Base-by-base conservation (phyloP, 768 basidiomycete genomes). In the Naematelia aurantialba region DNA sequence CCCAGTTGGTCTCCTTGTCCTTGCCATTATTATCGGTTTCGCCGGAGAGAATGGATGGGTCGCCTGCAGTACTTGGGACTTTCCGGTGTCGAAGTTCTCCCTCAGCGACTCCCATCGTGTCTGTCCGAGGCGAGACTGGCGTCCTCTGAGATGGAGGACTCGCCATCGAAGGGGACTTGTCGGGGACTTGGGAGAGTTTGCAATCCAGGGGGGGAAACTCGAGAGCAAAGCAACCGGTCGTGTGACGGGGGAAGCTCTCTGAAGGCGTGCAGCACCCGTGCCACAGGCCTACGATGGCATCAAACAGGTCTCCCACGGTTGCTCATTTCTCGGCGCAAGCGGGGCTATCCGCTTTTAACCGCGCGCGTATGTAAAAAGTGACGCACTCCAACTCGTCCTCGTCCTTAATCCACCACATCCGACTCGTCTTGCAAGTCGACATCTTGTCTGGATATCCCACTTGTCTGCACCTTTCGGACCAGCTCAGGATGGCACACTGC, bases 1-100 rank as follows among this genome's bases (percentile, higher is more conserved):
- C 91, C 87, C 89, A 91, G 1, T 91, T 89, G 24, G 89, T 81
- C 27, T 82, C 81, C 26, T 73, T 66, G 22, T 19, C 52, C 45
- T 55, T 34, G 3, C 1, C 22, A 22, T 39, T 29, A 3, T 55
- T 44, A 8, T 30, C 56, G 19, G 21, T 31, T 8, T 46, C 21
- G 52, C 26, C 34, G 24, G 11, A 4, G 13, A 45, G 29, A 8
- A 8, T 26, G 27, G 27, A 8, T n/a, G 4, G 26, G 45, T 30
- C 47, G 19, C 25, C 21, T n/a, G 56, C 25, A 11, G n/a, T 26
- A 27, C n/a, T 24, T 14, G 42, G 44, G 44, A 48, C 53, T 49
- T 61, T 66, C 39, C 64, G 57, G 54, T 61, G 64, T 27, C 64
- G 64, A n/a, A n/a, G n/a, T n/a, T n/a, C n/a, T n/a, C n/a, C n/a